Base-by-base conservation (phyloP, 768 basidiomycete genomes). In the Amanita fuliginea region DNA sequence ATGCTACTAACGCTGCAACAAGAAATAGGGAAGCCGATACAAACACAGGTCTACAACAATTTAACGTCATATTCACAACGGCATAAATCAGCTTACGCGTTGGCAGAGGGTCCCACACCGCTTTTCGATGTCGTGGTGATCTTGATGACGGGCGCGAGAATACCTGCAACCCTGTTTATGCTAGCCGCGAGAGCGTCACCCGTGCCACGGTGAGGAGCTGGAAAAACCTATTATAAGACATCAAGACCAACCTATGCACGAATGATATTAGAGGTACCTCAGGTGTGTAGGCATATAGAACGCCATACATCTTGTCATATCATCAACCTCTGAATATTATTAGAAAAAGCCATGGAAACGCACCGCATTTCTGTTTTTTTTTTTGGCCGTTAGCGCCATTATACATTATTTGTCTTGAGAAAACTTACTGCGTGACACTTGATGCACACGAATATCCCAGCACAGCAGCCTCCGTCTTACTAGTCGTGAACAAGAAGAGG, bases 221-320 rank as follows among this genome's bases (percentile, higher is more conserved):
- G 74, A 62, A 80, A 80, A n/a, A 76, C 63, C 63, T 64, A 42
- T 1, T 30, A 16, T 5, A 14, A 42, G 16, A 14, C 9, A 3
- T 35, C 34, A 6, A 21, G 16, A 32, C 22, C 36, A 40, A 1
- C 4, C n/a, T 6, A 36, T 5, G 30, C 42, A 34, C 1, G 22
- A 13, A 28, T 3, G 22, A n/a, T 3, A 34, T 22, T 32, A 14
- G 19, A 54, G 59, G 26, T 32, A 65, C 73, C 56, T 80, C 77
- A 1, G 78, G 78, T 6, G 78, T 79, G 55, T 77, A 78, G 1
- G 76, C 76, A 47, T 72, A 80, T 11, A 77, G 63, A 8, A 76
- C 67, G 8, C 74, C 76, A 51, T 76, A 76, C 72, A 74, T 72
- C 70, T 64, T 32, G 26, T 8, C 40, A 30, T 28, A 43, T 36